Evolutionary conservation across 352 stramenopile species (phyloP), one percentile per base, ranked within the genome.

Genomic region (Phytophthora pinifolia): DNA sequence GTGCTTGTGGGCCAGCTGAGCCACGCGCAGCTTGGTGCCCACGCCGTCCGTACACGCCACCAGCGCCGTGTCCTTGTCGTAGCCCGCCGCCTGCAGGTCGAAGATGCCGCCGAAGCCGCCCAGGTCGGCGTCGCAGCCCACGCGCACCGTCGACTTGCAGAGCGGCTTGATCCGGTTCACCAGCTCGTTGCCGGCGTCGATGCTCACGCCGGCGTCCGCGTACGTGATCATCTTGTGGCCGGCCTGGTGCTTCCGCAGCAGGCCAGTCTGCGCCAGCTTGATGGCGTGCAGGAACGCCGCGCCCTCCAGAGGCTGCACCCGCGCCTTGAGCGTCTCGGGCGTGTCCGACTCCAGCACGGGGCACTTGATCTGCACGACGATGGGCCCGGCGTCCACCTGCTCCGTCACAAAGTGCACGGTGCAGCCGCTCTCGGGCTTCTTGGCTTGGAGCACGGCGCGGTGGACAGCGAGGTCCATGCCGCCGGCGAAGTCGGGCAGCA

Each of bases 391-490:
- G 70, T 99, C 98, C 30, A 99, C 97, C 53, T 98, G 81, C 44
- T 92, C 77, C 6, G 96, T 99, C 15, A 99, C 97, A 59, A 98
- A 94, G 77, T 99, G 98, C 49, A 99, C 95, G 4, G 97, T 99
- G 79, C 97, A 99, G 14, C 98, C 98, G 44, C 81, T 98, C 67
- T 98, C 82, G 8, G 77, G 86, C 72, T 98, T 97, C 51, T 97
- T 94, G 29, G 96, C 96, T 53, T 98, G 91, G 32, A 99, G 76
- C 46, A 99, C 98, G 33, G 94, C 96, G 72, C 98, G 87, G 77
- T 99, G 98, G 25, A 99, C 98, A n/a, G 89, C 91, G 42, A 98
- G 72, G 74, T 99, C 97, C 98, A 99, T 99, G 43, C 97, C 96
- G n/a, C 98, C 98, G 55, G 96, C 97, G 74, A 99, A 98, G 51